These are phyloP conservation scores for Phytophthora rubi DNA, from an alignment of 352 stramenopile species.

Conservation along the genomic window DNA sequence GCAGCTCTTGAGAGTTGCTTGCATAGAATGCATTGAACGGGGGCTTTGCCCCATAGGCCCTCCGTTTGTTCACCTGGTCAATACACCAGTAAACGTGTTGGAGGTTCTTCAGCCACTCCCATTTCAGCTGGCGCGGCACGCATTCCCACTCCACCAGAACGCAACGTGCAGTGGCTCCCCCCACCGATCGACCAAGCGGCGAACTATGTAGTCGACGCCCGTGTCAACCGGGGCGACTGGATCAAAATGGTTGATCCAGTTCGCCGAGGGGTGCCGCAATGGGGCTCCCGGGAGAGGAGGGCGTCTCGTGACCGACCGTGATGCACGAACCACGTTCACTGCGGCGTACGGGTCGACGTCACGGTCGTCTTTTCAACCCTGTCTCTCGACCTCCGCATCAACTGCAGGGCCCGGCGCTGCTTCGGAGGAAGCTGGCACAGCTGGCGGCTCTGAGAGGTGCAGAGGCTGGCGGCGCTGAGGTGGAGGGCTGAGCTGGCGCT, in stretches of 20 bases:
- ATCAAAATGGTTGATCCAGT: not conserved
- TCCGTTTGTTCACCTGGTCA: slow-evolving; percentile 8
- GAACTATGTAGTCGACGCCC: not conserved
- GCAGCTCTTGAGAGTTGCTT: not conserved
- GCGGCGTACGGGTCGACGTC: no score
- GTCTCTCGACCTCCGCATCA: no score
- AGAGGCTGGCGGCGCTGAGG: no score
- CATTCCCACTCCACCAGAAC: slow-evolving; percentile 1
- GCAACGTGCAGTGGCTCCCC: slow-evolving; percentile 7
- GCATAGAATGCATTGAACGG: slow-evolving; percentile 3
- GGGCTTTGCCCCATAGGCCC: no score
- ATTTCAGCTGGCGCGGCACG: slow-evolving; percentile 1
- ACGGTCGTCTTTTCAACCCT: no score
- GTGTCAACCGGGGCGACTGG: not conserved
- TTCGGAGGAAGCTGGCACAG: no score
- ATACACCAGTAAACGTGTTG: not conserved
- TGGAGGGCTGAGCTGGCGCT: no score
- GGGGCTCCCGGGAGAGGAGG: not conserved
- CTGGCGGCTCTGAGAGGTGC: no score
- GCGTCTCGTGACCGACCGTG: not conserved
- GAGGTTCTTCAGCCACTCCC: slow-evolving; percentile 7
- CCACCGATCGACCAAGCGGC: not conserved
- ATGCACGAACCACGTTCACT: no score
- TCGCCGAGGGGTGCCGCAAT: not conserved
- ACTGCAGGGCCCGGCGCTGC: no score